These are phyloP conservation scores for Xylariaceae sp. DNA, from an alignment of 2,329 filamentous ascomycete genomes.

Conservation along the genomic window DNA sequence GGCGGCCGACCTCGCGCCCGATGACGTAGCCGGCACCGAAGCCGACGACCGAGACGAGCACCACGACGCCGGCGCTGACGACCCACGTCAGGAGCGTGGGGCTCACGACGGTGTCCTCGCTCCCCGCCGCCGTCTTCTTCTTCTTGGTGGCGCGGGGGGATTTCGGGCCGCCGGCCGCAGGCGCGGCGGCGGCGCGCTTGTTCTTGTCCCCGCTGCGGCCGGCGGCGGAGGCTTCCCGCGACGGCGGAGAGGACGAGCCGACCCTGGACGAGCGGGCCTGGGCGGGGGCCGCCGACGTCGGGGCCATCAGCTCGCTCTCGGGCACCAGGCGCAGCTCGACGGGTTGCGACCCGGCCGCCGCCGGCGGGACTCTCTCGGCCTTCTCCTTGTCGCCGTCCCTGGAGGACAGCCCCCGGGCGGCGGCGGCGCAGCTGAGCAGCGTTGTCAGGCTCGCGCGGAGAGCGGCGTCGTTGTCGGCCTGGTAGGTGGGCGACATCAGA, in stretches of 20 bases:
- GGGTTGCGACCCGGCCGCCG: slow-evolving; percentile 42
- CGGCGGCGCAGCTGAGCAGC: slow-evolving; percentile 87
- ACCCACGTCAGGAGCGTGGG: slow-evolving; percentile 59
- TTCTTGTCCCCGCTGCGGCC: slow-evolving; percentile 37
- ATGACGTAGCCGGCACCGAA: slow-evolving; percentile 64
- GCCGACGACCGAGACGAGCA: slow-evolving; percentile 60
- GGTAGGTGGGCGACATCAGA: slow-evolving; percentile 66
- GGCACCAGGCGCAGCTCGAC: slow-evolving; percentile 53
- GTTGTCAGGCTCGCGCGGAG: slow-evolving; percentile 91
- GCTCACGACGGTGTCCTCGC: slow-evolving; percentile 39
- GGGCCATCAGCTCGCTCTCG: slow-evolving; percentile 50
- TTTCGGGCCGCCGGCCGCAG: slow-evolving; percentile 27
- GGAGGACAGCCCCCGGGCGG: slow-evolving; percentile 71
- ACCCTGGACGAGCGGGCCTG: slow-evolving; percentile 11
- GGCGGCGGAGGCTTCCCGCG: slow-evolving; percentile 13
- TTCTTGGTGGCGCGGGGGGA: slow-evolving; percentile 47
- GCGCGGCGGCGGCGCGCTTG: slow-evolving; percentile 38
- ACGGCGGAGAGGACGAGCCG: slow-evolving; percentile 5
- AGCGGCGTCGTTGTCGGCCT: slow-evolving; percentile 87
- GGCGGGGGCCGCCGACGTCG: slow-evolving; percentile 19
- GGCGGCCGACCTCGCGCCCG: slow-evolving; percentile 57
- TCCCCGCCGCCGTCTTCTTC: slow-evolving; percentile 42
- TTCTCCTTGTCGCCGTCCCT: slow-evolving; percentile 46
- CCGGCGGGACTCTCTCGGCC: slow-evolving; percentile 32
- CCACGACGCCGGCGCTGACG: slow-evolving; percentile 58